phyloP scores from a whole-genome alignment of 2,329 filamentous ascomycete species.

The Penicillium brasilianum region DNA sequence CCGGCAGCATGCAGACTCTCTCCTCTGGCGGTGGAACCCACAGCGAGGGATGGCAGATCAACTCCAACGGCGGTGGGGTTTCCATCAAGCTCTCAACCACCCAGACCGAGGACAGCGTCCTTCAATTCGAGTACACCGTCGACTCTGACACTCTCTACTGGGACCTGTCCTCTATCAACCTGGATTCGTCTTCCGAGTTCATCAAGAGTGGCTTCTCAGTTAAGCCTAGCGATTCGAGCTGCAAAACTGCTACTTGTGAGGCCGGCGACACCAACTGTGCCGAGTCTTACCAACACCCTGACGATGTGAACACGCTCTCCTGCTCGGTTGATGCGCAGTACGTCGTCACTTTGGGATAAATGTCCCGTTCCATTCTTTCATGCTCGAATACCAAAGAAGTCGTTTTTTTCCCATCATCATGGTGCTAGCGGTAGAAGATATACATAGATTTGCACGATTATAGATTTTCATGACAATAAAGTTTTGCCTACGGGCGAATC shows the following conservation, averaged over 20 bases:
- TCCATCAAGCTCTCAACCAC: constrained; percentile 43
- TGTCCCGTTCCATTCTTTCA: constrained; percentile 10
- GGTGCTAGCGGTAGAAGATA: background rate
- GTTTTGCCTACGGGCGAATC: background rate
- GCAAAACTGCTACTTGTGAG: constrained; percentile 36
- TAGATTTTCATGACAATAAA: background rate
- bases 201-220: constrained; percentile 39
- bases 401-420: background rate
- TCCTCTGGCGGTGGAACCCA: constrained; percentile 32
- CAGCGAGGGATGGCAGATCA: constrained; percentile 37
- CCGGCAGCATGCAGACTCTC: constrained; percentile 35
- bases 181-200: constrained; percentile 39
- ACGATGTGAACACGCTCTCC: constrained; percentile 42
- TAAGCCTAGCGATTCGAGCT: constrained; percentile 35
- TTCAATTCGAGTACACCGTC: constrained; percentile 44
- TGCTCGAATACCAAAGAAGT: background rate
- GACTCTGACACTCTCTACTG: constrained; percentile 40
- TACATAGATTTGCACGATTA: background rate
- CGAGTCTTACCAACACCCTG: constrained; percentile 42
- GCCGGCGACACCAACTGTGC: constrained; percentile 40
- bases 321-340: constrained; percentile 37
- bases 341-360: constrained; percentile 40
- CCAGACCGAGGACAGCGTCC: constrained; percentile 22
- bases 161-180: constrained; percentile 47
- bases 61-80: constrained; percentile 41